Conservation (phyloP, 164 flowering plant species). For the Stephania yunnanensis region DNA sequence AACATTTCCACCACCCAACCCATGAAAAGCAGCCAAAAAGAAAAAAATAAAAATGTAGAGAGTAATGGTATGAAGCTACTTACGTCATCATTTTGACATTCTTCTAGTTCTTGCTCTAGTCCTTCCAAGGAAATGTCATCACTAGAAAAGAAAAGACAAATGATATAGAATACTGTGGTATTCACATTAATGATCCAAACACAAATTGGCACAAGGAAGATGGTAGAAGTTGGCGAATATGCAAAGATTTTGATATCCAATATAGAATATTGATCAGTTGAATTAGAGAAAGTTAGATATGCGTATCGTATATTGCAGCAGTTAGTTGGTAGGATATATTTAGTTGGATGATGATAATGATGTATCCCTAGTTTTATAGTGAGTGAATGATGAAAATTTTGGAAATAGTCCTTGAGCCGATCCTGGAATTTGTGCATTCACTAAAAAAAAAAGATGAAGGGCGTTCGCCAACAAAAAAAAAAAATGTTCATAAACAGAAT, state of each 20-base stretch:
- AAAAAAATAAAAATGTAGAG: neutral
- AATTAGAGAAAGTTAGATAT: too few species aligned
- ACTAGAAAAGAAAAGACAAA: constrained; percentile 28
- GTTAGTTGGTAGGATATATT: too few species aligned
- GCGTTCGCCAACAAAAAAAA: too few species aligned
- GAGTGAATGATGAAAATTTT: too few species aligned
- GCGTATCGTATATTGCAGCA: too few species aligned
- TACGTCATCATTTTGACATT: constrained; percentile 81
- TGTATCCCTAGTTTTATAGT: too few species aligned
- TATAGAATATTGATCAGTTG: too few species aligned
- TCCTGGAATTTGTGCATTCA: too few species aligned
- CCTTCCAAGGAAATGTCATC: constrained; percentile 86
- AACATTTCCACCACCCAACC: neutral
- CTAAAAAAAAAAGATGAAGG: too few species aligned
- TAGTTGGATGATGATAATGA: too few species aligned
- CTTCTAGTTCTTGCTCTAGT: constrained; percentile 81
- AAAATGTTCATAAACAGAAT: too few species aligned
- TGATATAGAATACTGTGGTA: neutral
- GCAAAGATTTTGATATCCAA: neutral
- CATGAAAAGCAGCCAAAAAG: neutral
- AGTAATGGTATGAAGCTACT: constrained; percentile 19
- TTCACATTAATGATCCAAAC: neutral
- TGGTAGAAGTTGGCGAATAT: neutral
- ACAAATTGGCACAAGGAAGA: neutral
- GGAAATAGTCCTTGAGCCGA: too few species aligned